These are phyloP conservation scores for Lactarius sanguifluus DNA, from an alignment of 768 basidiomycete genomes.

Conservation along the genomic window DNA sequence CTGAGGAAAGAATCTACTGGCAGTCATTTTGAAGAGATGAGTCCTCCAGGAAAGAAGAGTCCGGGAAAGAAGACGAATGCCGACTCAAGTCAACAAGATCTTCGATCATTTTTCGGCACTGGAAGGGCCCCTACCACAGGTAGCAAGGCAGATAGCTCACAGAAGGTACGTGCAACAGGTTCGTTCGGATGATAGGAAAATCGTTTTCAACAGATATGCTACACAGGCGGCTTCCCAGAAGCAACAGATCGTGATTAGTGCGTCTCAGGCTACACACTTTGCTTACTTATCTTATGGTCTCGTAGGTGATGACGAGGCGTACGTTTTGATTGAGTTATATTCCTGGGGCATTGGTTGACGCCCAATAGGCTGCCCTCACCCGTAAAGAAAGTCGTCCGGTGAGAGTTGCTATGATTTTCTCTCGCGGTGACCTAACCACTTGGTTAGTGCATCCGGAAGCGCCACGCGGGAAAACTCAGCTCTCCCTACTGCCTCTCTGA, in stretches of 20 bases:
- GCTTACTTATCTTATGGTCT: conserved; percentile 1
- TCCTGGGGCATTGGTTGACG: conserved; percentile 1
- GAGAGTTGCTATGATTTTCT: background rate
- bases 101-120: conserved; percentile 23
- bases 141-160: background rate
- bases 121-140: background rate
- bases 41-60: conserved; percentile 18
- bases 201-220: background rate
- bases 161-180: conserved; percentile 5
- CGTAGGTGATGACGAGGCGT: conserved; percentile 24
- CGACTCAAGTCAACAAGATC: conserved; percentile 15
- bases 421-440: background rate
- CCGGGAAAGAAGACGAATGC: conserved; percentile 12
- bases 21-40: conserved; percentile 1
- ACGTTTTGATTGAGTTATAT: conserved; percentile 10
- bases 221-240: conserved; percentile 6
- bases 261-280: background rate
- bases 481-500: conserved; percentile 19
- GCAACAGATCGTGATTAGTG: conserved; percentile 17
- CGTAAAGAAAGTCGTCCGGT: conserved; percentile 1
- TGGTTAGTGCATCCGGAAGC: conserved; percentile 11
- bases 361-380: conserved; percentile 1
- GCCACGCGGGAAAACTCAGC: conserved; percentile 9
- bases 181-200: background rate
- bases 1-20: too few species aligned